Percentiles rank a stretch among this genome's conserved stretches.
Conservation (phyloP, 1,139 yeast genomes). For the Meyerozyma carpophila region DNA sequence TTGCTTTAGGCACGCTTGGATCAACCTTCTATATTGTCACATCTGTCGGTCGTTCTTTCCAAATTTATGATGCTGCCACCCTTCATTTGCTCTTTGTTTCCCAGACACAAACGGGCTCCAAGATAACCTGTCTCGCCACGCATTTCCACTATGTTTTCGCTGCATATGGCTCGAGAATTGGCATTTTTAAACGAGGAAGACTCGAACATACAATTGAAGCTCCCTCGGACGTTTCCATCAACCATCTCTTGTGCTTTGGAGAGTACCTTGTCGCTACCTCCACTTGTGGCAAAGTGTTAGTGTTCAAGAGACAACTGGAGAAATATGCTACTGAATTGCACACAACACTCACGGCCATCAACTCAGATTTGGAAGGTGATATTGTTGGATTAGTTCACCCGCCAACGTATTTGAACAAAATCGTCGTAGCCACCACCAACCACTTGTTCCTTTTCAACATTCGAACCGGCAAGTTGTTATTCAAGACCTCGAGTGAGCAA, state of each 20-base stretch:
- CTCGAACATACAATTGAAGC: conserved; percentile 51
- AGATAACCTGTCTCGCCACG: conserved; percentile 69
- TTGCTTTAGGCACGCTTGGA: conserved; percentile 86
- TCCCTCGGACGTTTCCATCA: conserved; percentile 33
- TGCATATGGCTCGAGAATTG: conserved; percentile 65
- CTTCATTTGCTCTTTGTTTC: conserved; percentile 85
- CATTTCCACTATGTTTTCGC: conserved; percentile 85
- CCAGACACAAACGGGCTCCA: conserved; percentile 63
- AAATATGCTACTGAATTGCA: conserved; percentile 62
- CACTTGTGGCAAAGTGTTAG: conserved; percentile 49
- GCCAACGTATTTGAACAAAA: conserved; percentile 87
- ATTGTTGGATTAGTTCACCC: conserved; percentile 73
- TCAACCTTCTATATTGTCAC: conserved; percentile 84
- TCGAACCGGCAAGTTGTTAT: conserved; percentile 71
- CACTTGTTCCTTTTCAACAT: conserved; percentile 62
- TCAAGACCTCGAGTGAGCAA: conserved; percentile 45
- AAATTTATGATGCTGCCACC: conserved; percentile 88
- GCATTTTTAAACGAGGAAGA: conserved; percentile 79
- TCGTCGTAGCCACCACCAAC: conserved; percentile 71
- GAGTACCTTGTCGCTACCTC: conserved; percentile 62
- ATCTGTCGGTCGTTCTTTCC: conserved; percentile 84
- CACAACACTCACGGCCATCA: conserved; percentile 51
- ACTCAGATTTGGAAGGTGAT: conserved; percentile 56
- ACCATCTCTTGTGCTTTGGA: conserved; percentile 64
- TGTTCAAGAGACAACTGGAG: conserved; percentile 55